Evolutionary conservation across 202 grass and related monocot genomes (phyloP).

Genomic region (Eragrostis tef): DNA sequence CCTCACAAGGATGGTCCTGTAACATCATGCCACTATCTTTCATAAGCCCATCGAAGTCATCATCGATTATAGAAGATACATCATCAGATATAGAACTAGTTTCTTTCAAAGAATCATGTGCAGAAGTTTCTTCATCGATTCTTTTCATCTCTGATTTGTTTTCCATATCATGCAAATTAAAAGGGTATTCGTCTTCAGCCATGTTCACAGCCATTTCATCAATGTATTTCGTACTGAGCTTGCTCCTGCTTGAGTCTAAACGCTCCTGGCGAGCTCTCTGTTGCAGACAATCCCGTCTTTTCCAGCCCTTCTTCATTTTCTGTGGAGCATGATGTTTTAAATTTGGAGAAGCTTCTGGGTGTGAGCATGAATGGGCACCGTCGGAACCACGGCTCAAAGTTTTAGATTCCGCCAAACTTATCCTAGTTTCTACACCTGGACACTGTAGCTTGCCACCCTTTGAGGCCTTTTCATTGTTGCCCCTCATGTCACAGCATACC

Average conservation of each 20-base stretch:
- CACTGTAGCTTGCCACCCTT: slow-evolving; percentile 56
- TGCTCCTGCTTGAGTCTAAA: slow-evolving; percentile 78
- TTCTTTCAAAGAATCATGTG: slow-evolving; percentile 48
- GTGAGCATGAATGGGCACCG: slow-evolving; percentile 39
- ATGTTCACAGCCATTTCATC: slow-evolving; percentile 89
- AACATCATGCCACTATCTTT: slow-evolving; percentile 61
- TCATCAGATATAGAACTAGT: slow-evolving; percentile 55
- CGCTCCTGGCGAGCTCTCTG: slow-evolving; percentile 86
- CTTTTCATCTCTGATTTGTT: slow-evolving; percentile 50
- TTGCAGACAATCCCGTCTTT: slow-evolving; percentile 66
- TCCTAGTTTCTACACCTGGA: slow-evolving; percentile 21
- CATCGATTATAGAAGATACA: slow-evolving; percentile 54
- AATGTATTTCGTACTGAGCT: slow-evolving; percentile 56
- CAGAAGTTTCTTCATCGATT: slow-evolving; percentile 45
- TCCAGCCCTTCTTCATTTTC: slow-evolving; percentile 83
- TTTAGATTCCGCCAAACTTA: slow-evolving; percentile 40
- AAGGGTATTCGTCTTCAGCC: slow-evolving; percentile 65
- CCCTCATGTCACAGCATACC: slow-evolving; percentile 87
- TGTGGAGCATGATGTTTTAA: slow-evolving; percentile 64
- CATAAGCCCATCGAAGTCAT: slow-evolving; percentile 50
- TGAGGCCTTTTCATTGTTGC: slow-evolving; percentile 53
- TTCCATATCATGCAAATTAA: slow-evolving; percentile 50
- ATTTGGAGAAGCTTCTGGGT: slow-evolving; percentile 53
- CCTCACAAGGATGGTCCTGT: slow-evolving; percentile 49
- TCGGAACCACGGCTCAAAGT: slow-evolving; percentile 21